Evolutionary conservation across 2,329 filamentous ascomycete genomes (phyloP).

Genomic region (Epichloe aotearoae): DNA sequence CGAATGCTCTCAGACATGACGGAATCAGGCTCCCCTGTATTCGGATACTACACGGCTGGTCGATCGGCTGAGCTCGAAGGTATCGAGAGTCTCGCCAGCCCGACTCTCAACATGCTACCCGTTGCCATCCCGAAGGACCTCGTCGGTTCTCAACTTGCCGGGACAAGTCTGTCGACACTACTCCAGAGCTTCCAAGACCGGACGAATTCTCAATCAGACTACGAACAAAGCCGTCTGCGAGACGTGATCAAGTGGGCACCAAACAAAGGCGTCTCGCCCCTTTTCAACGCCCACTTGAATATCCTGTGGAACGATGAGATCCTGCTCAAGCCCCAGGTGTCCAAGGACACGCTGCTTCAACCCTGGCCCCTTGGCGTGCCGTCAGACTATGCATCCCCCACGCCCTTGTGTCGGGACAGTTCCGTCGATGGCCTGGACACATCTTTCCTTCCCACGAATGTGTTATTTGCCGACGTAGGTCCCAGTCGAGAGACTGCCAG

Average conservation of each 20-base stretch:
- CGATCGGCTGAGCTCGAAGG: neutral
- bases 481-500: neutral
- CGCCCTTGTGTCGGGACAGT: neutral
- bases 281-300: slow-evolving; percentile 4
- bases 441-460: neutral
- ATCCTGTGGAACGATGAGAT: slow-evolving; percentile 4
- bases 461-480: neutral
- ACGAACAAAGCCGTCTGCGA: slow-evolving; percentile 4
- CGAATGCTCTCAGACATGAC: slow-evolving; percentile 1
- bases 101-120: neutral
- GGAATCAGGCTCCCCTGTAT: neutral
- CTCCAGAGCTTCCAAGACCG: slow-evolving; percentile 1
- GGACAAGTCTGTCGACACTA: neutral
- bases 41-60: neutral
- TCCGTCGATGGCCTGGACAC: neutral
- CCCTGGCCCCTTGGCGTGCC: neutral
- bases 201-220: neutral
- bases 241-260: slow-evolving; percentile 1
- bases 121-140: neutral
- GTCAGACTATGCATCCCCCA: neutral
- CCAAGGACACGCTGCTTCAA: neutral
- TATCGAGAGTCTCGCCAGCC: neutral
- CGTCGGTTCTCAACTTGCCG: neutral
- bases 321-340: neutral
- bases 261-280: neutral